These are phyloP conservation scores for Omphalea diandra DNA, from an alignment of 441 rosid genomes.

Conservation along the genomic window DNA sequence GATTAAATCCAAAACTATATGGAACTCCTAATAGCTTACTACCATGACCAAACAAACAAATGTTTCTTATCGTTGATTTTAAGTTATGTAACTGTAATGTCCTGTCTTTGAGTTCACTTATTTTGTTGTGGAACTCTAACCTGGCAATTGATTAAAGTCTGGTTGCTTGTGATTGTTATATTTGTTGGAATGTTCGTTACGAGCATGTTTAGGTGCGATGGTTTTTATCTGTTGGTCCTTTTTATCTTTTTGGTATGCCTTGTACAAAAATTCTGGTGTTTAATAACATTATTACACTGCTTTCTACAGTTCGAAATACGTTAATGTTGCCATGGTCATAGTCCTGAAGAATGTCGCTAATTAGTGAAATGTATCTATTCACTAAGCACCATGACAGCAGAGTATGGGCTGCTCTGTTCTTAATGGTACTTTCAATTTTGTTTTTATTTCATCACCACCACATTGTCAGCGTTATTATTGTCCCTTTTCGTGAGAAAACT, in stretches of 20 bases:
- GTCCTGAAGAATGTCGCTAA: constrained; percentile 97
- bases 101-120: too few species aligned
- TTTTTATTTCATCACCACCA: background rate
- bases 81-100: too few species aligned
- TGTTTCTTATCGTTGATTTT: too few species aligned
- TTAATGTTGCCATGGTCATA: constrained; percentile 98
- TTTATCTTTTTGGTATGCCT: background rate
- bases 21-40: too few species aligned
- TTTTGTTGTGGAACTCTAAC: constrained; percentile 91
- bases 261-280: background rate
- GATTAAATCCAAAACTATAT: too few species aligned
- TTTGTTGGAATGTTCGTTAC: constrained; percentile 99
- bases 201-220: constrained; percentile 94
- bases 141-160: constrained; percentile 77
- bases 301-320: constrained; percentile 80
- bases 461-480: background rate
- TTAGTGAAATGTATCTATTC: constrained; percentile 94
- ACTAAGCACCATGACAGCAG: constrained; percentile 86
- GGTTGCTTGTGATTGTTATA: constrained; percentile 94
- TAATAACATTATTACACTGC: background rate
- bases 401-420: constrained; percentile 95
- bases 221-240: background rate
- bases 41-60: too few species aligned
- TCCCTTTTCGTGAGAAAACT: background rate
- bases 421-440: constrained; percentile 67